Evolutionary conservation across 2,329 filamentous ascomycete species (phyloP).

Genomic region (Trichoderma sp.): DNA sequence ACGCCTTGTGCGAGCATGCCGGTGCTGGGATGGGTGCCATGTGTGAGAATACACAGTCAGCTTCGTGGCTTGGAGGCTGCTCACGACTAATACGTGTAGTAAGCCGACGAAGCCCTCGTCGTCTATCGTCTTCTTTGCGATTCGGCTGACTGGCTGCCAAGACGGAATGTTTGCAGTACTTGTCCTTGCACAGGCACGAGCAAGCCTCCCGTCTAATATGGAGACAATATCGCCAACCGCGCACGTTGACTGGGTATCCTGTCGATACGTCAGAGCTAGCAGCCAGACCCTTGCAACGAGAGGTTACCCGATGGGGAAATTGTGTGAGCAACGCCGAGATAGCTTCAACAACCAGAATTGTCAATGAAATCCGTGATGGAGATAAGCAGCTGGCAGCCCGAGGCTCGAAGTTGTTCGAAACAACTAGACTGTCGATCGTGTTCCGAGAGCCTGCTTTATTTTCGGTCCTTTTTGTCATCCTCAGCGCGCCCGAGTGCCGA

Average conservation of each 20-base stretch:
- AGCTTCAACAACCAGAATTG: not conserved
- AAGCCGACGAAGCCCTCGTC: not conserved
- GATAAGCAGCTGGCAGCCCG: not conserved
- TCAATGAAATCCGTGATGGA: not conserved
- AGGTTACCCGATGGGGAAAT: constrained; percentile 22
- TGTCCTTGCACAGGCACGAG: not conserved
- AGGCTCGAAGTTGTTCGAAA: not conserved
- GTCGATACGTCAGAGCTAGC: constrained; percentile 23
- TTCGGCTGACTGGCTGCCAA: constrained; percentile 8
- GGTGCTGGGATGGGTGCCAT: not conserved
- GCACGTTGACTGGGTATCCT: constrained; percentile 7
- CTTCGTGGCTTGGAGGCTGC: not conserved
- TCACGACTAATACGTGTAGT: not conserved
- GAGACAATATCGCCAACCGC: constrained; percentile 24
- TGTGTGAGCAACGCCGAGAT: constrained; percentile 13
- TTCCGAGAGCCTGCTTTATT: not conserved
- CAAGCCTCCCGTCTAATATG: constrained; percentile 3
- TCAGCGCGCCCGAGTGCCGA: constrained; percentile 4
- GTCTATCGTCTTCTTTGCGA: not conserved
- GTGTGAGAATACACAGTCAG: constrained; percentile 2
- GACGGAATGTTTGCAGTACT: not conserved
- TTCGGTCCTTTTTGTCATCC: constrained; percentile 12
- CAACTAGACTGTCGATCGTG: constrained; percentile 10
- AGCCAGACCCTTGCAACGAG: not conserved
- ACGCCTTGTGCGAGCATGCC: constrained; percentile 1